Evolutionary conservation across 371 early-diverging fungal species (phyloP), one percentile per base, ranked within the genome.

Genomic region (Umbelopsis sp.): DNA sequence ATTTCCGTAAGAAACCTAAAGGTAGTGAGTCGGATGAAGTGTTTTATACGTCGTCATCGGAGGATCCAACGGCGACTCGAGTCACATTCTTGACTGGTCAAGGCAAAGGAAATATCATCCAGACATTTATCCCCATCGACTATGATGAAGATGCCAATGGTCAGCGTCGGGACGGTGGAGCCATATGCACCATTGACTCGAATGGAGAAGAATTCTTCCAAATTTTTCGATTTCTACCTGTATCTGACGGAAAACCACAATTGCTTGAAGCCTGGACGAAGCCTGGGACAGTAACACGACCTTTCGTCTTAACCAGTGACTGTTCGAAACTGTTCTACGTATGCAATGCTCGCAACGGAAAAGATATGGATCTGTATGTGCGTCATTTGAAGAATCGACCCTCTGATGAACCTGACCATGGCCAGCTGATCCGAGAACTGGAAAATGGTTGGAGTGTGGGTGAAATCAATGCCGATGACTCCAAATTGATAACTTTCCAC

Each of bases 121-220:
- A 25, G 2, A 24, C 14, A 6, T 53, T 51, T 44, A 44, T 29
- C 16, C 67, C 67, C 18, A 24, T 67, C 8, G 57, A 51, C 24
- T 46, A 37, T 44, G 67, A 67, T 29, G 52, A 67, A 35, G 67
- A 67, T 29, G 44, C 50, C 20, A 45, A 48, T n/a, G 69, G 69
- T 14, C 22, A 41, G 25, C 18, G 38, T 24, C 22, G 69, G 11
- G 16, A 63, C 44, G 63, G 69, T 44, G 63, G 69, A 44, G 69
- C 63, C 16, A 24, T 64, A 37, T 69, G 50, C 14, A 63, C 51
- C 50, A 64, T 69, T 35, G 64, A 63, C 22, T 37, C 24, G 16
- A 63, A 63, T 38, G 67, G 67, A 20, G 67, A 67, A 44, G 67
- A 67, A 3, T 16, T 57, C 14, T 67, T 51, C 57, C 57, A 57